Evolutionary conservation across 202 grass and related monocot species (phyloP).

Genomic region (Brachypodium distachyon): DNA sequence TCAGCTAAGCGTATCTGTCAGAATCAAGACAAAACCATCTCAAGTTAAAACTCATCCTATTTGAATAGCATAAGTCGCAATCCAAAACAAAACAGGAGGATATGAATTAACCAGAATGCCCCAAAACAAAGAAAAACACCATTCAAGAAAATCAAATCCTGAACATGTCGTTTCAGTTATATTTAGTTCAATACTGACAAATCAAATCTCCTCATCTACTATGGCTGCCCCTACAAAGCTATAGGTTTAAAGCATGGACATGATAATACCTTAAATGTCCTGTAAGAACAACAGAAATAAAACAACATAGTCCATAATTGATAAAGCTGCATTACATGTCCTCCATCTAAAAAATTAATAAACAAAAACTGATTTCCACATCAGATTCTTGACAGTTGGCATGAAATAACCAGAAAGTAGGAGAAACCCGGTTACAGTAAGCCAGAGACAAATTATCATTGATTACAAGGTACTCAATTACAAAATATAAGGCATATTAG

Average conservation of each 20-base stretch:
- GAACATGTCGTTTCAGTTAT: neutral
- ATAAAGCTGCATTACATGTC: too few species aligned
- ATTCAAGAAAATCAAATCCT: neutral
- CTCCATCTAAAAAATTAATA: too few species aligned
- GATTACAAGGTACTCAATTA: too few species aligned
- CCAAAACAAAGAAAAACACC: neutral
- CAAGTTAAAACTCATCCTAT: slow-evolving; percentile 7
- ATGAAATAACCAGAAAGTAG: neutral
- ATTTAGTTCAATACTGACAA: neutral
- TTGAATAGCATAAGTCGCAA: neutral
- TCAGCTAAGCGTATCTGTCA: slow-evolving; percentile 81
- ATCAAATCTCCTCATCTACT: too few species aligned
- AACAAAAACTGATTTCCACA: too few species aligned
- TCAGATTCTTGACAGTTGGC: neutral
- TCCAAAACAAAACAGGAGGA: too few species aligned
- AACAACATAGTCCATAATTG: neutral
- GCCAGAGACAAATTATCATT: too few species aligned
- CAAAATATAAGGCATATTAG: too few species aligned
- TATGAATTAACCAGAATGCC: neutral
- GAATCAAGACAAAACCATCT: slow-evolving; percentile 10
- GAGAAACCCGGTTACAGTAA: neutral
- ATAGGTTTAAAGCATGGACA: neutral
- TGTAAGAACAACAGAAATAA: slow-evolving; percentile 1
- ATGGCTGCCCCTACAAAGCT: neutral
- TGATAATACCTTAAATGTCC: neutral